Evolutionary conservation across 257 asterid genomes (phyloP), one percentile per base, ranked within the genome.

Genomic region (Scutellaria galericulata): DNA sequence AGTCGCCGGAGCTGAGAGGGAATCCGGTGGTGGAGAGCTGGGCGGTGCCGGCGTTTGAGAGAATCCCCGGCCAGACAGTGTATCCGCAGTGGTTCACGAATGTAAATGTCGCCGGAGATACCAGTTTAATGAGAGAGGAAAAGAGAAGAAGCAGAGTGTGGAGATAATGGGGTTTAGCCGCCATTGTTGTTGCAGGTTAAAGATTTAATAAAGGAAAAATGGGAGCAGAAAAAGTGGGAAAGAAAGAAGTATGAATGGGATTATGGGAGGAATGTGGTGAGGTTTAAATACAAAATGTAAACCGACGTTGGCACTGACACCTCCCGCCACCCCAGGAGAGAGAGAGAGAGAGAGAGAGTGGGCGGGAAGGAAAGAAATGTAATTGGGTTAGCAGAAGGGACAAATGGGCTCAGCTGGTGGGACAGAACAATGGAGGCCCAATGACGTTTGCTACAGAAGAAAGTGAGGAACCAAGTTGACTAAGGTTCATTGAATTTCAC

Each of bases 31-130:
- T 50, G 6, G 89, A 64, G 3, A 83, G 78, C 20, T 65, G 91
- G 0, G 89, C 41, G 7, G 88, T 88, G 9, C 93, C 93, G 45
- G 96, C 91, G 41, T 78, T 81, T 0, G 95, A 83, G 9, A 90
- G 68, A 14, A 90, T 22, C 6, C 95, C 97, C 2, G 97, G 97
- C 97, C 97, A 90, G 0, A 90, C 91, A 1, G 89, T 81, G 79
- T 78, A 75, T 42, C 67, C 63, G 70, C 97, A 90, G 82, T 85
- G 83, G 76, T 88, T 90, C 0, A 80, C 81, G 42, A 88, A 76
- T 1, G 93, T 90, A 55, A 90, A 90, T 9, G 89, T 90, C 27
- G 91, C 86, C 11, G 93, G 65, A 45, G 64, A 79, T 0, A 35
- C 76, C 5, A 62, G 72, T 5, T 82, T 81, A 45, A 64, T 2